These are phyloP conservation scores for Vachellia collinsii DNA, from an alignment of 306 rosid genomes.

Conservation along the genomic window DNA sequence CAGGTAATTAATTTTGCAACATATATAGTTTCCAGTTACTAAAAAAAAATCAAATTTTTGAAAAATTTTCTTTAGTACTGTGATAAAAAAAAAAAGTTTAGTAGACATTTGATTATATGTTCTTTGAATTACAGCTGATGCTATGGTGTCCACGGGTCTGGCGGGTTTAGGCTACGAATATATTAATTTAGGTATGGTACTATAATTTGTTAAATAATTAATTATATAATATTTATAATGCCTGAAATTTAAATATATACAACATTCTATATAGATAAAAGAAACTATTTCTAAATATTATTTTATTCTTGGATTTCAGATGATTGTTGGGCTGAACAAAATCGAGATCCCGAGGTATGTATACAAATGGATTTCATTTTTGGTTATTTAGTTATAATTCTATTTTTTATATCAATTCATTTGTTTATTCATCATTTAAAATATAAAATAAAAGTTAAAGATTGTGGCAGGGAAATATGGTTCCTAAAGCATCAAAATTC, in stretches of 20 bases:
- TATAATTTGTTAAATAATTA: background rate
- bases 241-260: background rate
- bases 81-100: no score
- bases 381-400: background rate
- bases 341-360: slow-evolving; percentile 58
- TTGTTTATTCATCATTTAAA: background rate
- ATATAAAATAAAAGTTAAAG: background rate
- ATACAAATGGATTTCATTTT: background rate
- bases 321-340: slow-evolving; percentile 86
- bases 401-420: background rate
- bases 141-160: slow-evolving; percentile 78
- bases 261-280: background rate
- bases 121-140: slow-evolving; percentile 57
- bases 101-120: background rate
- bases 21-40: no score
- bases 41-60: no score
- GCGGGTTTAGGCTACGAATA: slow-evolving; percentile 68
- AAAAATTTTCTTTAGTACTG: no score
- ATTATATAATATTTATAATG: background rate
- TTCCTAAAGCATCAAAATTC: slow-evolving; percentile 61
- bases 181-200: slow-evolving; percentile 59
- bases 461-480: slow-evolving; percentile 65
- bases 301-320: slow-evolving; percentile 42
- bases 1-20: slow-evolving; percentile 48
- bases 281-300: background rate